A percentile compares a stretch with the other conserved stretches of the same genome.
phyloP scores from a whole-genome alignment of 2,329 filamentous ascomycete genomes.

The Byssoonygena ceratinophila region DNA sequence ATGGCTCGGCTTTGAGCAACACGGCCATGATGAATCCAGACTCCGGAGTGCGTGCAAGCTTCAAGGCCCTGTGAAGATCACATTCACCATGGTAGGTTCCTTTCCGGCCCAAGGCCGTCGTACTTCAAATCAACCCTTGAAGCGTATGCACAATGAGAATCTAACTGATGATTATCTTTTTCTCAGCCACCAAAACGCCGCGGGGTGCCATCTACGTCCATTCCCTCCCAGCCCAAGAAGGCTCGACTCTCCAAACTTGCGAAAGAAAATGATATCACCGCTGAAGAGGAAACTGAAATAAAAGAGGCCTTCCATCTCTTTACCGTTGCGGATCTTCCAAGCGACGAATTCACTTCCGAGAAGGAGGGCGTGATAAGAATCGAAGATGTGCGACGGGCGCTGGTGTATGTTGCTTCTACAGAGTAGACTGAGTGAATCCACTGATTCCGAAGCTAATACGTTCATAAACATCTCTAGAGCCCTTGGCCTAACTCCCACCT shows the following conservation, averaged over 20 bases:
- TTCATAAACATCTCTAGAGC: conserved; percentile 41
- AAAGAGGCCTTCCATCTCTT: conserved; percentile 83
- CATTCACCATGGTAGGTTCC: no score
- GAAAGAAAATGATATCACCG: conserved; percentile 77
- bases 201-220: conserved; percentile 23
- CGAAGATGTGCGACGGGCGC: conserved; percentile 57
- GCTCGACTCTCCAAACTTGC: conserved; percentile 73
- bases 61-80: no score
- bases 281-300: conserved; percentile 79
- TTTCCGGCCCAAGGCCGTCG: no score
- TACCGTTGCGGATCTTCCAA: conserved; percentile 26
- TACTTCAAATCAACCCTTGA: no score
- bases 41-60: no score
- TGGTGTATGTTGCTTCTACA: conserved; percentile 50
- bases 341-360: conserved; percentile 52
- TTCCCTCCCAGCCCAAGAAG: conserved; percentile 26
- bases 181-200: conserved; percentile 32
- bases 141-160: neutral
- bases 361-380: conserved; percentile 60
- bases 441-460: no score
- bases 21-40: no score
- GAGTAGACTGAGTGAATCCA: no score
- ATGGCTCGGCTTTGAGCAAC: no score
- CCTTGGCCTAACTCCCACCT: conserved; percentile 61
- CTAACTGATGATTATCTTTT: neutral